Conservation (phyloP, 768 basidiomycete species). For the Xerocomellus amylosporus region DNA sequence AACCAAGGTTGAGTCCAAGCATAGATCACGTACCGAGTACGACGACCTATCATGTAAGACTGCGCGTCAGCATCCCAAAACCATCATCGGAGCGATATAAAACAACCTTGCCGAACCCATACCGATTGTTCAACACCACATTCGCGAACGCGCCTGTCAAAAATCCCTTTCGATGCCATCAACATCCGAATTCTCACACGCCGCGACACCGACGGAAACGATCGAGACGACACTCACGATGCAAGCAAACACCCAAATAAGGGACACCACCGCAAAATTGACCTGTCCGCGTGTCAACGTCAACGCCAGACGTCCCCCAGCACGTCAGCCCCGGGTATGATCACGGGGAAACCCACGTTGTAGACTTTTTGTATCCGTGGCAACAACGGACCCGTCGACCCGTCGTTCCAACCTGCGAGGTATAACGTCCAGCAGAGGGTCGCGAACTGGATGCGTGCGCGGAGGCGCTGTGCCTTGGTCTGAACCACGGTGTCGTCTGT, state of each 20-base stretch:
- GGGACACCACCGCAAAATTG: slow-evolving; percentile 39
- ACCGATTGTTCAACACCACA: slow-evolving; percentile 26
- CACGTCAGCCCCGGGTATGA: too few relatives aligned
- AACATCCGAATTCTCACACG: background rate
- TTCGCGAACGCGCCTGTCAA: slow-evolving; percentile 33
- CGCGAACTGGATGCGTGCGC: slow-evolving; percentile 30
- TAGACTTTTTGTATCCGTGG: slow-evolving; percentile 39
- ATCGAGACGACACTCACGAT: slow-evolving; percentile 25
- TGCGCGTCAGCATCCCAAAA: background rate
- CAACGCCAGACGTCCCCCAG: background rate
- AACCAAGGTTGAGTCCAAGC: too few relatives aligned
- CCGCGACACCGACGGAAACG: background rate
- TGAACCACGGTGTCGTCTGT: background rate
- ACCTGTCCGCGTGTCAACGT: slow-evolving; percentile 25
- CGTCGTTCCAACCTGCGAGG: slow-evolving; percentile 40
- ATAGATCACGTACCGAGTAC: slow-evolving; percentile 22
- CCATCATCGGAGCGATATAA: background rate
- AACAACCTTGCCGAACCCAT: slow-evolving; percentile 37
- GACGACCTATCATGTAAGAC: slow-evolving; percentile 19
- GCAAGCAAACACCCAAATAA: slow-evolving; percentile 43
- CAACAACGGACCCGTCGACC: slow-evolving; percentile 36
- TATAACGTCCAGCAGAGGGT: slow-evolving; percentile 37
- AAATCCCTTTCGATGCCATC: slow-evolving; percentile 27
- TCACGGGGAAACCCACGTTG: slow-evolving; percentile 22
- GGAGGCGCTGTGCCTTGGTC: slow-evolving; percentile 22